Evolutionary conservation across 176 grass and related monocot genomes (phyloP).

Genomic region (Aechmea fasciata): DNA sequence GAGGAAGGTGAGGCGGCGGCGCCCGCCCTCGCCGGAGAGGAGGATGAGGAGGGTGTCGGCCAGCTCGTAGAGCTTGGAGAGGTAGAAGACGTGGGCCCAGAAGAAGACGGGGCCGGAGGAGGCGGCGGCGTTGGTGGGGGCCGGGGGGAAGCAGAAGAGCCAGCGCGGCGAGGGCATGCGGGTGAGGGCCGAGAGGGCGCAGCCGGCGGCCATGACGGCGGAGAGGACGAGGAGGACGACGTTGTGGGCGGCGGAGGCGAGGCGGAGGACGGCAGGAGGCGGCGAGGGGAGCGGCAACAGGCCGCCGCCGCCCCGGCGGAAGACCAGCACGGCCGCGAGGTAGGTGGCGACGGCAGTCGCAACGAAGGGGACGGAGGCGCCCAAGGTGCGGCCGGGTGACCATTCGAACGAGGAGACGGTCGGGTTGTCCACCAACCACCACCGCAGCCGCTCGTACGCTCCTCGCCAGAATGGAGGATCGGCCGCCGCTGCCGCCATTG

Average conservation of each 20-base stretch:
- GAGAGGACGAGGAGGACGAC: slow-evolving; percentile 55
- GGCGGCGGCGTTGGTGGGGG: slow-evolving; percentile 11
- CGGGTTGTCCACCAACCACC: slow-evolving; percentile 68
- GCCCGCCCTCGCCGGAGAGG: slow-evolving; percentile 30
- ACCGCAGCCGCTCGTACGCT: slow-evolving; percentile 25
- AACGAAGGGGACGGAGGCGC: slow-evolving; percentile 44
- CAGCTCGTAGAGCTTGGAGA: slow-evolving; percentile 92
- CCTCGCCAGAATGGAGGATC: not conserved
- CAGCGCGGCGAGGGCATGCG: slow-evolving; percentile 22
- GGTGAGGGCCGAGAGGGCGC: slow-evolving; percentile 41
- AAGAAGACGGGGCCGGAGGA: slow-evolving; percentile 65
- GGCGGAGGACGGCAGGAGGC: slow-evolving; percentile 21
- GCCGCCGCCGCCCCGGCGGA: slow-evolving; percentile 32
- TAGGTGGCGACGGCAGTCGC: slow-evolving; percentile 43
- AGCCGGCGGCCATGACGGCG: slow-evolving; percentile 57
- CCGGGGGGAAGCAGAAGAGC: slow-evolving; percentile 71
- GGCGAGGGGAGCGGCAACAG: slow-evolving; percentile 44
- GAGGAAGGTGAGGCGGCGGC: slow-evolving; percentile 78
- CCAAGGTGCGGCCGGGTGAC: slow-evolving; percentile 46
- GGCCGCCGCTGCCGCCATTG: slow-evolving; percentile 6
- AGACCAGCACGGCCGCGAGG: slow-evolving; percentile 54
- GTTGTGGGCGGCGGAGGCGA: slow-evolving; percentile 56
- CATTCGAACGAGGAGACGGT: slow-evolving; percentile 56
- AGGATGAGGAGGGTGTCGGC: slow-evolving; percentile 88
- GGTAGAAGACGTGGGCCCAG: slow-evolving; percentile 90